These are phyloP conservation scores for Pichia nakasei DNA, from an alignment of 805 yeast species.

Conservation along the genomic window DNA sequence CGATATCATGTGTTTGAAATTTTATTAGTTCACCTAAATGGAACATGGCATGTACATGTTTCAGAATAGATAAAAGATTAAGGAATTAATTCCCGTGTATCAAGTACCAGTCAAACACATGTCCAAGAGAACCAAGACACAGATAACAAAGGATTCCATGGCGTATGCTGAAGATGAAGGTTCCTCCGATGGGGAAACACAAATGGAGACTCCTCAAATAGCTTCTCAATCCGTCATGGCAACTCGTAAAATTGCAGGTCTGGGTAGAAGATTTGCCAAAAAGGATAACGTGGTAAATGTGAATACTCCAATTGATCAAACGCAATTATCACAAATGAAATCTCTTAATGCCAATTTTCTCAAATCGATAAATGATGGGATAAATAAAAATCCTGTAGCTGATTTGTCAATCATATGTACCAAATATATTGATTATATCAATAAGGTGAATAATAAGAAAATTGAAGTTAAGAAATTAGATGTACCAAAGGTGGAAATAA, in stretches of 20 bases:
- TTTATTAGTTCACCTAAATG: no score
- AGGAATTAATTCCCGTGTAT: no score
- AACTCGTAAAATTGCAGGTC: slow-evolving; percentile 51
- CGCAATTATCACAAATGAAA: slow-evolving; percentile 39
- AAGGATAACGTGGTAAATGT: neutral
- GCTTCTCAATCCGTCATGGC: slow-evolving; percentile 62
- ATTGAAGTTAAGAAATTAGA: slow-evolving; percentile 19
- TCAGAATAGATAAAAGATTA: no score
- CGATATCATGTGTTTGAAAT: neutral
- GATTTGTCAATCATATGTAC: slow-evolving; percentile 46
- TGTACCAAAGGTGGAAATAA: slow-evolving; percentile 19
- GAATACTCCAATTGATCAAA: neutral
- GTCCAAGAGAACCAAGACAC: slow-evolving; percentile 54
- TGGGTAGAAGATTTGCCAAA: slow-evolving; percentile 9
- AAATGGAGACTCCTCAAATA: slow-evolving; percentile 23
- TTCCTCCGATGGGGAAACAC: slow-evolving; percentile 32
- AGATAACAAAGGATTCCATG: slow-evolving; percentile 36
- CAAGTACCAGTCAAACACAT: neutral
- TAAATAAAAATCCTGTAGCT: slow-evolving; percentile 38
- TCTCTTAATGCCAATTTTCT: slow-evolving; percentile 60
- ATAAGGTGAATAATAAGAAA: slow-evolving; percentile 26
- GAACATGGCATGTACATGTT: no score
- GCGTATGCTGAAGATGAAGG: neutral
- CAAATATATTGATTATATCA: slow-evolving; percentile 51
- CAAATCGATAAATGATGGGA: slow-evolving; percentile 35